Evolutionary conservation across 805 yeast genomes (phyloP), one percentile per base, ranked within the genome.

Genomic region (Zygoascus ofunaensis): DNA sequence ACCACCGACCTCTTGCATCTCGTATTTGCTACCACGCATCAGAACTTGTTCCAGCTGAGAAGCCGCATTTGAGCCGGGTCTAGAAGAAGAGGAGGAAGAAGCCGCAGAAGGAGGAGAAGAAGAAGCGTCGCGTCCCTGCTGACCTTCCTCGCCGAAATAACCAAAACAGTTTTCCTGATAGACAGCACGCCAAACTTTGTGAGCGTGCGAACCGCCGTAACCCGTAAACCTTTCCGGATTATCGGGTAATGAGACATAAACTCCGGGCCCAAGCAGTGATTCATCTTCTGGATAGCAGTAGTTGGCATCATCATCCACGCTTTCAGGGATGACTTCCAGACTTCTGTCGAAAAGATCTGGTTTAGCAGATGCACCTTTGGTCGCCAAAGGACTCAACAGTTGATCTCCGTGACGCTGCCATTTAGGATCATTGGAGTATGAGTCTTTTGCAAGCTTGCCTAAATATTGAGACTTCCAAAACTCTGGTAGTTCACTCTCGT

Each of bases 141-240:
- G 40, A 2, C 17, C 37, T 18, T 35, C 47, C 33, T 59, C 65
- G 1, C 60, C 62, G 38, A 49, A 38, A 26, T 59, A 70, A 5
- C 79, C 78, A 65, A 89, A 89, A 61, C 96, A 87, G 67, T 89
- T 89, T 55, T 92, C 96, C 36, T 77, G 80, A 63, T 92, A 92
- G 23, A 92, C 87, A 52, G 94, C 86, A 34, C 77, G 71, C 99
- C 99, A 92, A 39, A 92, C 86, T 59, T 82, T 87, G 53, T 81
- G 78, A 19, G 96, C 86, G 57, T 92, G 95, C 41, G 80, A 78
- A 24, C 98, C 98, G 26, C 87, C 83, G 58, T 92, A 92, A 0
- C 98, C 98, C 0, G 98, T 94, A 66, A 85, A 92, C 56, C 97
- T 72, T 63, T 92, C 99, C 0, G 95, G 96, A 58, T 94, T 94